Percentiles rank a stretch among this genome's conserved stretches.
Conservation (phyloP, 495 filamentous ascomycete species). For the Aspergillus sparsus region DNA sequence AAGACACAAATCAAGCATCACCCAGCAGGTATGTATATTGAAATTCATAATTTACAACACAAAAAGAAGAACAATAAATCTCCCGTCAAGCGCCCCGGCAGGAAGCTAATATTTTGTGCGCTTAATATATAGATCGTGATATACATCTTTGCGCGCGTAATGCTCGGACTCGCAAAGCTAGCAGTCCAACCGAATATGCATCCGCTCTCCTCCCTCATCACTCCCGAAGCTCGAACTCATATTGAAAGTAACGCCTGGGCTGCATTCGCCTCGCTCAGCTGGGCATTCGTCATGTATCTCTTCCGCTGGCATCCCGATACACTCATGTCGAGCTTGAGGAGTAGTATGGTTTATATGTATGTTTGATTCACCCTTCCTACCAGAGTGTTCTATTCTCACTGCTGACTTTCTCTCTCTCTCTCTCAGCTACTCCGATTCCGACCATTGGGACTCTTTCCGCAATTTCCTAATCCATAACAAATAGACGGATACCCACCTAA, state of each 20-base stretch:
- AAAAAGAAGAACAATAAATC: background rate
- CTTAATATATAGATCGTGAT: constrained; percentile 68
- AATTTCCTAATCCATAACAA: constrained; percentile 85
- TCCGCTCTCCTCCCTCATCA: constrained; percentile 45
- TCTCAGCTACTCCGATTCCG: constrained; percentile 65
- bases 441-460: constrained; percentile 79
- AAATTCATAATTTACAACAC: background rate
- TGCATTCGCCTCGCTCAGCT: constrained; percentile 82
- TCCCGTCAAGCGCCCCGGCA: no score
- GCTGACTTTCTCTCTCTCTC: constrained; percentile 29
- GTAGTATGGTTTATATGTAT: constrained; percentile 98
- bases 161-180: constrained; percentile 79
- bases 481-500: constrained; percentile 40
- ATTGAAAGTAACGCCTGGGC: constrained; percentile 80
- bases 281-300: constrained; percentile 93
- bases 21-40: constrained; percentile 66
- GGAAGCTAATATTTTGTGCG: background rate
- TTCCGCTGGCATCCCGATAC: constrained; percentile 90
- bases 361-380: constrained; percentile 32
- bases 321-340: constrained; percentile 84
- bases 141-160: constrained; percentile 93
- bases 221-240: constrained; percentile 43
- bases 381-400: constrained; percentile 17
- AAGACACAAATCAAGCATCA: constrained; percentile 76
- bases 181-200: constrained; percentile 65